Percentiles rank a stretch among this genome's conserved stretches.
Conservation (phyloP, 805 yeast species). For the Ogataea allantospora region DNA sequence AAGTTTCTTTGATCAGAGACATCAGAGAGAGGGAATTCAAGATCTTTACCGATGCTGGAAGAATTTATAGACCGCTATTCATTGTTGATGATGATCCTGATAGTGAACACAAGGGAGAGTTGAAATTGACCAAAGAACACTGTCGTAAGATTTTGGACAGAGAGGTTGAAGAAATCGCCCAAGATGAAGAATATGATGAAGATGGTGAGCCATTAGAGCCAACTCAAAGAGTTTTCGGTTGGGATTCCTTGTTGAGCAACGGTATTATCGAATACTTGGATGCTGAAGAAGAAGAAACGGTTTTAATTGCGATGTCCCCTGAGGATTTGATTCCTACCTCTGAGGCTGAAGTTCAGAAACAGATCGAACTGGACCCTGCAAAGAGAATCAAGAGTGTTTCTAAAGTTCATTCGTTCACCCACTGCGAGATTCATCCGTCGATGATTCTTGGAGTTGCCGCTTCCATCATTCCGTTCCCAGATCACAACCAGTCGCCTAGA, state of each 20-base stretch:
- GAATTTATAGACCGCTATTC: slow-evolving; percentile 95
- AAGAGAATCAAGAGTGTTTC: slow-evolving; percentile 71
- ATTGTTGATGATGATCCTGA: slow-evolving; percentile 84
- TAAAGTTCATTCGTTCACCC: slow-evolving; percentile 79
- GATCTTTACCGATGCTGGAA: slow-evolving; percentile 97
- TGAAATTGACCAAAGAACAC: slow-evolving; percentile 82
- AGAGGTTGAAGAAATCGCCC: slow-evolving; percentile 56
- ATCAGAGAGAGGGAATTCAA: slow-evolving; percentile 95
- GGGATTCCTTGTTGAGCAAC: slow-evolving; percentile 78
- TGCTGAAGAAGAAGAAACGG: slow-evolving; percentile 98
- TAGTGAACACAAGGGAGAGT: slow-evolving; percentile 67
- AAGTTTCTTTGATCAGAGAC: slow-evolving; percentile 94
- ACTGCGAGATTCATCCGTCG: slow-evolving; percentile 98
- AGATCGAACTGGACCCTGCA: slow-evolving; percentile 63
- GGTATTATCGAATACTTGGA: slow-evolving; percentile 96
- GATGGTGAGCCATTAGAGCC: slow-evolving; percentile 48
- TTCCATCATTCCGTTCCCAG: slow-evolving; percentile 98
- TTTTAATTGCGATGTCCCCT: slow-evolving; percentile 98
- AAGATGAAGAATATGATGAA: slow-evolving; percentile 43
- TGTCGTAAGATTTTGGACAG: slow-evolving; percentile 64
- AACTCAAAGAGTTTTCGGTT: slow-evolving; percentile 53
- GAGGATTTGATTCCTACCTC: slow-evolving; percentile 79
- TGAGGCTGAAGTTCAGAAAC: slow-evolving; percentile 38
- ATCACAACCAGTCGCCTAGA: slow-evolving; percentile 99
- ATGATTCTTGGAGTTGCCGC: slow-evolving; percentile 99